A percentile compares a stretch with the other conserved stretches of the same genome.
These are phyloP conservation scores for Gaeumannomyces sp. DNA, from an alignment of 2,329 filamentous ascomycete genomes.

Conservation along the genomic window DNA sequence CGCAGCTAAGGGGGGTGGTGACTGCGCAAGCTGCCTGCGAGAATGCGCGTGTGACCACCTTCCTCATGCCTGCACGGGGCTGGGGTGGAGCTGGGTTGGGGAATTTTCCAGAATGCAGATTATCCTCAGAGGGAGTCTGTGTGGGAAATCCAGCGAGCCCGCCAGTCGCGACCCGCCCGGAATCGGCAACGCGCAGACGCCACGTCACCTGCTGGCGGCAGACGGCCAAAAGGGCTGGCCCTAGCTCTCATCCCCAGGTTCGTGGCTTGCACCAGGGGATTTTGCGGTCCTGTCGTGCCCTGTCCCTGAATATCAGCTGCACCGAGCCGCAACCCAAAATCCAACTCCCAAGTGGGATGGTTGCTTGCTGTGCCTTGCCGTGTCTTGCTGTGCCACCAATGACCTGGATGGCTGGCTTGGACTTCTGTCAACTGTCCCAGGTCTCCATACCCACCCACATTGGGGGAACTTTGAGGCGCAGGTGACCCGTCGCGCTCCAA, in stretches of 20 bases:
- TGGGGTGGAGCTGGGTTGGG: neutral
- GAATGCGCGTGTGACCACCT: neutral
- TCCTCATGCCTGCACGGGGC: neutral
- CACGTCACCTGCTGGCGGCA: too few relatives aligned
- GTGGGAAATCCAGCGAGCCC: neutral
- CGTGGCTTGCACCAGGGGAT: neutral
- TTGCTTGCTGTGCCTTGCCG: too few relatives aligned
- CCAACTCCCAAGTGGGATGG: neutral
- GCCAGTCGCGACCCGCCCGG: too few relatives aligned
- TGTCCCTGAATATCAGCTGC: neutral
- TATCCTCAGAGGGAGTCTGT: neutral
- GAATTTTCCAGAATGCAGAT: neutral
- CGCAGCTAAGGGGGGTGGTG: neutral
- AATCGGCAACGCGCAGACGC: neutral
- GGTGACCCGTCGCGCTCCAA: too few relatives aligned
- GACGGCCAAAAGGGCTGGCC: neutral
- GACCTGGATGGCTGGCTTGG: too few relatives aligned
- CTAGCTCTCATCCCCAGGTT: too few relatives aligned
- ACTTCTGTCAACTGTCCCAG: too few relatives aligned
- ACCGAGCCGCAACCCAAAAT: neutral
- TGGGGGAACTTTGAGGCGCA: too few relatives aligned
- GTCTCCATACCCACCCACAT: too few relatives aligned
- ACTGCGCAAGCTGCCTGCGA: neutral
- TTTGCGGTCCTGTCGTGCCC: neutral
- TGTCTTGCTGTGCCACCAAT: too few relatives aligned